Base-by-base conservation (phyloP, 108 stramenopile species). In the Asterionellopsis glacialis region DNA sequence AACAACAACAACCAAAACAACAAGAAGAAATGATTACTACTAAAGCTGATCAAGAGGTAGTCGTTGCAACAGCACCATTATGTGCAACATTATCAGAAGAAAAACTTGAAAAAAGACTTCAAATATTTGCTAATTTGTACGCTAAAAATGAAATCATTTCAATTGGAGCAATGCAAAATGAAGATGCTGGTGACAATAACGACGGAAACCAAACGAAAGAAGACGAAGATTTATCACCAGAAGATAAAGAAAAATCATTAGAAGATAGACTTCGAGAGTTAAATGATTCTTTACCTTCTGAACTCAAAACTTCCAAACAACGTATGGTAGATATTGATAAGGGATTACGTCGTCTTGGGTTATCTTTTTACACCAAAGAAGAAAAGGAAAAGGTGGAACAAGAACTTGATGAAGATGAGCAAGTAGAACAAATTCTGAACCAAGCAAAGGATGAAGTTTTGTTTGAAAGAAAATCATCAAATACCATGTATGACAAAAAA, bases 351-450 rank as follows among this genome's bases (percentile, higher is more conserved):
- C 47, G 62, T 12, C 54, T 80, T 4, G 79, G 79, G 12, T 28
- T 74, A 9, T 49, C 53, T 33, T 69, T 70, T 67, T 64, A 45
- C 5, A 25, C 23, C 45, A 22, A 23, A 14, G 45, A 48, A 65
- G 53, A 47, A 50, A 33, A 63, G 41, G 63, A 63, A 41, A 38
- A 61, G 43, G 65, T 64, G 41, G 57, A 63, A 63, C 6, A 68
- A 21, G 47, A 48, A 16, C 67, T 62, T 25, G 68, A 78, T 22
- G 79, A 74, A 45, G 69, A 70, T 14, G 73, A 80, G n/a, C 70
- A 74, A 65, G 69, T 80, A n/a, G 70, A 64, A 12, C 69, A 67
- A n/a, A 80, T 74, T 28, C 70, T 80, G 11, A 70, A 69, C 6
- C 79, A 80, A 64, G 73, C 79, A 7, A 60, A 64, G 28, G 79